Evolutionary conservation across 495 filamentous ascomycete genomes (phyloP).

Genomic region (Penicillium argentinense): DNA sequence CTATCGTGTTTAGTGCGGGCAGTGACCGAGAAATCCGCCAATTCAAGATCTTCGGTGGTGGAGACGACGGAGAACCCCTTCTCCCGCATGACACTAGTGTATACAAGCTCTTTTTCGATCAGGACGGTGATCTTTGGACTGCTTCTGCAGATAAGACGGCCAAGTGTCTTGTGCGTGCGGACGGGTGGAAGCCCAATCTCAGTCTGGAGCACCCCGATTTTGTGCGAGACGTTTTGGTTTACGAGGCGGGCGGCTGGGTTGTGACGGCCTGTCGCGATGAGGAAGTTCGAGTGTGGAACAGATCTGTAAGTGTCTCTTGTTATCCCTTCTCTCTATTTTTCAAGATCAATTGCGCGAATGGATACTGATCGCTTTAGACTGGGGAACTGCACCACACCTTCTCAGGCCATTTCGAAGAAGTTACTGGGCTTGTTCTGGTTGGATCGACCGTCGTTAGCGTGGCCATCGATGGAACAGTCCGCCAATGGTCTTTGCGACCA

Average conservation of each 20-base stretch:
- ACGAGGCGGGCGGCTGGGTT: constrained; percentile 74
- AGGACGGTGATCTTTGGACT: constrained; percentile 81
- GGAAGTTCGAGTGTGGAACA: constrained; percentile 87
- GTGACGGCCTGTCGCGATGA: constrained; percentile 90
- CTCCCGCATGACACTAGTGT: constrained; percentile 87
- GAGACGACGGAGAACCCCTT: constrained; percentile 58
- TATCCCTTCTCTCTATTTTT: not conserved
- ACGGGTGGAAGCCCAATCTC: constrained; percentile 68
- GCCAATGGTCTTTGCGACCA: constrained; percentile 72
- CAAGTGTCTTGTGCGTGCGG: constrained; percentile 67
- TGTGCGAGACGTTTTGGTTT: constrained; percentile 75
- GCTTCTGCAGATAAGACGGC: constrained; percentile 83
- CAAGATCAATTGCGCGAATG: too few relatives aligned
- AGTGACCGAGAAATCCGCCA: constrained; percentile 82
- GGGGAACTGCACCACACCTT: constrained; percentile 77
- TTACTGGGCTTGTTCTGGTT: constrained; percentile 73
- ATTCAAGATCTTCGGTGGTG: constrained; percentile 41
- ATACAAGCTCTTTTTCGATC: constrained; percentile 73
- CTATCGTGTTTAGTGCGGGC: constrained; percentile 71
- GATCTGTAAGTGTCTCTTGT: constrained; percentile 55
- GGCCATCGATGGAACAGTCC: constrained; percentile 83
- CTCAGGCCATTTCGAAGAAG: constrained; percentile 87
- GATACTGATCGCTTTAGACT: constrained; percentile 38
- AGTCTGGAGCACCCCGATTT: constrained; percentile 81
- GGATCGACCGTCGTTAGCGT: constrained; percentile 69